Base-by-base conservation (phyloP, 2,329 filamentous ascomycete species). In the Gaeumannomyces sp. region DNA sequence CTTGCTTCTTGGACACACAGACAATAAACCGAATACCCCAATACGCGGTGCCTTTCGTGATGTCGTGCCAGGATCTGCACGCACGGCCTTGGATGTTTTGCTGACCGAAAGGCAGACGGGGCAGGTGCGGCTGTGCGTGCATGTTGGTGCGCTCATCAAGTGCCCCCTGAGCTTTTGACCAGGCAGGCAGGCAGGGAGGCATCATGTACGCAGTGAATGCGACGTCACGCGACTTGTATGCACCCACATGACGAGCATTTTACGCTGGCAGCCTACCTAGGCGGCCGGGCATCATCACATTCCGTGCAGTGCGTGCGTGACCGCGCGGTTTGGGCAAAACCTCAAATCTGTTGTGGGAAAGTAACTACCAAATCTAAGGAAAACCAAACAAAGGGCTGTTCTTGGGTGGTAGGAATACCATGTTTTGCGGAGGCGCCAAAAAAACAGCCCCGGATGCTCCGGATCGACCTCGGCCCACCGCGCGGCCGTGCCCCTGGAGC, bases 361-460 rank as follows among this genome's bases (percentile, higher is more conserved):
- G 13, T 29, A 59, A 31, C 8, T 59, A 59, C 6, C 27, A 59
- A 28, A 31, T 59, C 57, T 59, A 31, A 59, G 29, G 25, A 31
- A 59, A 59, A 59, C 57, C 57, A 59, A 59, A 59, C 57, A 59
- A 27, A 31, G 57, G 57, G 57, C 25, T 53, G 45, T 45, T 45
- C 38, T 45, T 19, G 38, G 16, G 38, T 13, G 13, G 38, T 19
- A 22, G n/a, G 16, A 22, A n/a, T 25, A 19, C 38, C 38, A 45
- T 45, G 38, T 19, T 33, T 45, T 45, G 33, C 33, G 8, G 19
- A 45, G 13, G 38, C 38, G 38, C 38, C 38, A 45, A n/a, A 45
- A n/a, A n/a, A 53, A 53, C 45, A 53, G 45, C 45, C 45, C 14
- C 45, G 45, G 45, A 53, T 53, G 19, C 45, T 53, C 45, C 45